Conservation (phyloP, 2,329 filamentous ascomycete species). For the Penicillium sp. region DNA sequence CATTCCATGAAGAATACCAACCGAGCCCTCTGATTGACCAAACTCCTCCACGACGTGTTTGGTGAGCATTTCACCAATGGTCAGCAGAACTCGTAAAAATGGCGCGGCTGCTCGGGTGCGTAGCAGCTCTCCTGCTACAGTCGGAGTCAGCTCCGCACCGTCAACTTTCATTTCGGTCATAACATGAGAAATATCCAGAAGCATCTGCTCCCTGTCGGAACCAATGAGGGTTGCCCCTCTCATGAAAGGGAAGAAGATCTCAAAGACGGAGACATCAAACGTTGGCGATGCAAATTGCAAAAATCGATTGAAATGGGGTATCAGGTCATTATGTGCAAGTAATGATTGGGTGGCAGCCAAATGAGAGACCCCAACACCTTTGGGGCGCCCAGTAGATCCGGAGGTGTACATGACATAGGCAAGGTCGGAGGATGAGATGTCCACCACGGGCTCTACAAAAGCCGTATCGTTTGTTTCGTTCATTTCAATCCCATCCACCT, state of each 20-base stretch:
- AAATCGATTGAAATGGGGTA: constrained; percentile 75
- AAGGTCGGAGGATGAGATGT: constrained; percentile 41
- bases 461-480: background rate
- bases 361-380: constrained; percentile 83
- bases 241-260: constrained; percentile 85
- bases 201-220: constrained; percentile 66
- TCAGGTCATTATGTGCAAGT: constrained; percentile 73
- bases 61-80: constrained; percentile 92
- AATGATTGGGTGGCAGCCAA: constrained; percentile 76
- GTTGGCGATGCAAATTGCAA: constrained; percentile 90
- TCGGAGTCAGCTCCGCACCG: constrained; percentile 85
- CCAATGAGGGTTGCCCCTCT: constrained; percentile 71
- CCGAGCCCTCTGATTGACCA: constrained; percentile 54
- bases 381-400: constrained; percentile 83
- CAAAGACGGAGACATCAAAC: constrained; percentile 92
- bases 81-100: constrained; percentile 67
- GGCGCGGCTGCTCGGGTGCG: constrained; percentile 67
- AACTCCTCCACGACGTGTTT: constrained; percentile 74
- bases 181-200: constrained; percentile 69
- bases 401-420: constrained; percentile 95
- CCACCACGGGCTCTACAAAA: constrained; percentile 1
- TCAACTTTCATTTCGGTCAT: constrained; percentile 69
- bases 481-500: constrained; percentile 21
- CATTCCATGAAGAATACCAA: constrained; percentile 82
- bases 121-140: constrained; percentile 75